Evolutionary conservation across 805 yeast species (phyloP), one percentile per base, ranked within the genome.

Genomic region (Candida andamanensis): DNA sequence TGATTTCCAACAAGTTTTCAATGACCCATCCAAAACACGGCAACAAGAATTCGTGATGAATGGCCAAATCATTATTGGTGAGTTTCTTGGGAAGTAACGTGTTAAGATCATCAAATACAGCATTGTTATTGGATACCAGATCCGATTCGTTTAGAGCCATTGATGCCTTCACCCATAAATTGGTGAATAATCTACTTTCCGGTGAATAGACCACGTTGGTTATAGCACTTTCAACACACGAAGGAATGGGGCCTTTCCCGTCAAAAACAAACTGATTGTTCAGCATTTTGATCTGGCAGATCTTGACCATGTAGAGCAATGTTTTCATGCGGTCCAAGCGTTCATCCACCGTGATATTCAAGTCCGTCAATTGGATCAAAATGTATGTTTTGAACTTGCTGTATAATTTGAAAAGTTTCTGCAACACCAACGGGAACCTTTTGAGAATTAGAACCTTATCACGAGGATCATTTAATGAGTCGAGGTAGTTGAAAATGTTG

Each of bases 21-120:
- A 82, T 64, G 30, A 86, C 66, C 97, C 97, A 90, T 8, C 97
- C 97, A 37, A 86, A 75, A 49, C 96, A 89, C 2, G 95, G 92
- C 5, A 86, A 74, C 30, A 85, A 59, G 0, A 78, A 69, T 33
- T 68, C 66, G 36, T 54, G 40, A 40, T 55, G 56, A 17, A 55
- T 50, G 24, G 44, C 48, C 28, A 64, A 50, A 28, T 60, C 67
- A 2, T 43, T 29, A 4, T 42, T 33, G 4, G 43, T 43, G 12
- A 66, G 32, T 11, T 43, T 35, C 2, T 33, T 34, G 0, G 71
- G 72, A 28, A 66, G 45, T 17, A 66, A 46, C 30, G 42, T 43
- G 28, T 47, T 39, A 15, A 65, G 31, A 33, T 53, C 56, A 26
- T 61, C 64, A 42, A 40, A 54, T 1, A 33, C n/a, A 5, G 23